Evolutionary conservation across 169 alveolate species (phyloP), one percentile per base, ranked within the genome.

Genomic region (Plasmodium reichenowi): DNA sequence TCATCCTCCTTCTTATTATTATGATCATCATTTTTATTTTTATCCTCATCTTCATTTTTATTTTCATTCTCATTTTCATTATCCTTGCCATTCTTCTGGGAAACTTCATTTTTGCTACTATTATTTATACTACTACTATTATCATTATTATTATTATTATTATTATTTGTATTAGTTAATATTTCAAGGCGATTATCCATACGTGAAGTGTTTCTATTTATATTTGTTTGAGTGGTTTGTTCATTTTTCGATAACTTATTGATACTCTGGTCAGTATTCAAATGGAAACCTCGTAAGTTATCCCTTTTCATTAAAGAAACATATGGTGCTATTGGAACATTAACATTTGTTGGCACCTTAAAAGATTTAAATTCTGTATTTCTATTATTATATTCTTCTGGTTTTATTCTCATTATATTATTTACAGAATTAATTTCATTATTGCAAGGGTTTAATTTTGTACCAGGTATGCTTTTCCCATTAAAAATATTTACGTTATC

Each of bases 361-460:
- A 63, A 47, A 10, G 63, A 26, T 7, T 63, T 29, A 76, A 76
- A 76, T 5, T 9, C 50, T 3, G 59, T 12, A 24, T 59, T 22
- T 5, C 43, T 59, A 58, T 62, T 59, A 22, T 48, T 47, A 59
- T 38, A 15, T 13, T 13, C 47, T 32, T 32, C 32, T 10, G 66
- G 15, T 38, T 45, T 47, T 43, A 62, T 43, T 59, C 60, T 64
- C 13, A 6, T 38, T 32, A 54, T 22, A 13, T 26, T 72, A 56
- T 72, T 52, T 72, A 20, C 22, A 24, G 83, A 20, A 13, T 26
- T 52, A 72, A 20, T 47, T 50, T 48, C 10, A 63, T 63, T 74
- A 47, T 56, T 26, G 60, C 10, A 58, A 74, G 17, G 56, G 50
- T 59, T 74, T 32, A 58, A 60, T 56, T 72, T 74, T 58, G 29